These are phyloP conservation scores for Ceratocystis destructans DNA, from an alignment of 2,329 filamentous ascomycete genomes.

Conservation along the genomic window DNA sequence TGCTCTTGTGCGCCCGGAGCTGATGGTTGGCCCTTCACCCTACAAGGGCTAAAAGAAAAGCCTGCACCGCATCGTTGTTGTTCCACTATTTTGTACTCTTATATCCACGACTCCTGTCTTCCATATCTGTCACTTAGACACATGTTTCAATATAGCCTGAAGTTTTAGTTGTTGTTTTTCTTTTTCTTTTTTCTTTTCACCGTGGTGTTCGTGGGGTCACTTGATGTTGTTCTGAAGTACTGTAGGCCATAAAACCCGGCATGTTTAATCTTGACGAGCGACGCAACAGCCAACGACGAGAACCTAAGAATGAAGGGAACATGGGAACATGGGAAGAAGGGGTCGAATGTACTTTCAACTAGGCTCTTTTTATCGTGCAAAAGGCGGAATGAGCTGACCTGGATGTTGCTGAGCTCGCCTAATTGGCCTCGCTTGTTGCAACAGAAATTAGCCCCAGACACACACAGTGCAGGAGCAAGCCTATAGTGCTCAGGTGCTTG, in stretches of 20 bases:
- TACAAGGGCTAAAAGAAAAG: slow-evolving; percentile 37
- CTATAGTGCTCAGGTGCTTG: no score
- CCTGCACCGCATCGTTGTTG: not conserved
- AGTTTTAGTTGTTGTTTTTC: not conserved
- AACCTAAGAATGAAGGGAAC: not conserved
- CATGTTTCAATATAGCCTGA: slow-evolving; percentile 7
- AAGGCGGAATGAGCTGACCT: not conserved
- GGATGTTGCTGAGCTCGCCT: not conserved
- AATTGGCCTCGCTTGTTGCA: not conserved
- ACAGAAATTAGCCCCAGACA: not conserved
- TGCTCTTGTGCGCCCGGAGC: slow-evolving; percentile 73
- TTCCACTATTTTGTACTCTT: slow-evolving; percentile 11
- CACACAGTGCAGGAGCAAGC: not conserved
- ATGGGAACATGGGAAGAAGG: not conserved
- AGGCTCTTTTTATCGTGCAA: not conserved
- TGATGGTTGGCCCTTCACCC: slow-evolving; percentile 76
- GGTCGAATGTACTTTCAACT: not conserved
- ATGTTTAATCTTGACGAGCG: no score
- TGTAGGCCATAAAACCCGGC: no score
- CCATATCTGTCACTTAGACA: not conserved
- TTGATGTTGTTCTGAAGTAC: no score
- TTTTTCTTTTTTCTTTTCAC: no score
- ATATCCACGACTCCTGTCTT: not conserved
- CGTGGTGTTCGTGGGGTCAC: no score
- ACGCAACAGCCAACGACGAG: no score